Evolutionary conservation across 2,329 filamentous ascomycete species (phyloP).

Genomic region (Colletotrichum australisinense): DNA sequence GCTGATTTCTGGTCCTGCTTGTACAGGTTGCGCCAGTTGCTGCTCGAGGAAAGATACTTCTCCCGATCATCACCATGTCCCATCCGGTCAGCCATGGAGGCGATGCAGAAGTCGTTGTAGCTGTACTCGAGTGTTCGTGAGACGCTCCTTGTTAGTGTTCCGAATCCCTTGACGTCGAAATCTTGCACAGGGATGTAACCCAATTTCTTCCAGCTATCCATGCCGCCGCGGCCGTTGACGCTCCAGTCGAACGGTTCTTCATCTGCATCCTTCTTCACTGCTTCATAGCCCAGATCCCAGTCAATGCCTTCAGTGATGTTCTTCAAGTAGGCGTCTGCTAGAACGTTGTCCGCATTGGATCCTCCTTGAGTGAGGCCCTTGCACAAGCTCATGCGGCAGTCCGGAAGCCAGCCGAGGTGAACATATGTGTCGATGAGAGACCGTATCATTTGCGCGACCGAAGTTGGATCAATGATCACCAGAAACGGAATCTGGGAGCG

Average conservation of each 20-base stretch:
- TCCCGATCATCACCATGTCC: slow-evolving; percentile 65
- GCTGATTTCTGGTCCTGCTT: slow-evolving; percentile 67
- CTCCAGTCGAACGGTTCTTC: slow-evolving; percentile 78
- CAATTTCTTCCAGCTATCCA: slow-evolving; percentile 77
- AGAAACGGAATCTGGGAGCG: slow-evolving; percentile 77
- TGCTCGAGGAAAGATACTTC: slow-evolving; percentile 69
- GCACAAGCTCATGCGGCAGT: slow-evolving; percentile 81
- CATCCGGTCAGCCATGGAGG: slow-evolving; percentile 69
- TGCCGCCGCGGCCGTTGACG: slow-evolving; percentile 76
- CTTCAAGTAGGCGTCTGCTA: slow-evolving; percentile 77
- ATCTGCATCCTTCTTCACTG: slow-evolving; percentile 79
- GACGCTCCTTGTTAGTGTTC: slow-evolving; percentile 76
- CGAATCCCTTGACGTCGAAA: slow-evolving; percentile 73
- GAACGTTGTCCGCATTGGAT: slow-evolving; percentile 77
- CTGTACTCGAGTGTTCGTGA: slow-evolving; percentile 82
- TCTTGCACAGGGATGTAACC: slow-evolving; percentile 79
- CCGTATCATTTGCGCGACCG: slow-evolving; percentile 74
- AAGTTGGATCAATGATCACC: slow-evolving; percentile 73
- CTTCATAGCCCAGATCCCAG: slow-evolving; percentile 77
- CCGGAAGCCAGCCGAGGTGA: slow-evolving; percentile 77
- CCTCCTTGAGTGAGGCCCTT: slow-evolving; percentile 82
- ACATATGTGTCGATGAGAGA: slow-evolving; percentile 79
- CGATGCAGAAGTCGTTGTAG: slow-evolving; percentile 80
- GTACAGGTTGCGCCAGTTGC: slow-evolving; percentile 77
- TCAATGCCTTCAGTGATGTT: slow-evolving; percentile 70